phyloP scores from a whole-genome alignment of 495 filamentous ascomycete species.

The Pyrenopolyporus hunteri region DNA sequence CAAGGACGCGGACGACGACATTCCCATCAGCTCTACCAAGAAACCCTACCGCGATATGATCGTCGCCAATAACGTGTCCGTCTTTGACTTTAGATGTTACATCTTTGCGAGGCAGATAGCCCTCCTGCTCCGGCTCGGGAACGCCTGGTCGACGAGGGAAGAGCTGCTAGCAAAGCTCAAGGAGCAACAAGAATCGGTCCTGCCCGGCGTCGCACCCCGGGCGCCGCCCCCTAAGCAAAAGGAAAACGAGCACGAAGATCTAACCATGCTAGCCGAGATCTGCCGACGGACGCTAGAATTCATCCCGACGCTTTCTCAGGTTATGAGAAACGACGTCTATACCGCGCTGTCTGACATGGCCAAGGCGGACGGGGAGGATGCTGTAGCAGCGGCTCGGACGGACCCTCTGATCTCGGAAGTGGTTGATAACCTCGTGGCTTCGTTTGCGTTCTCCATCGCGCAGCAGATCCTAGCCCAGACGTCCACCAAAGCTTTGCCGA shows the following conservation, averaged over 20 bases:
- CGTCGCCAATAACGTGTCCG: conserved; percentile 92
- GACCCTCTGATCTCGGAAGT: conserved; percentile 55
- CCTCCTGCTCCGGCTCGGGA: conserved; percentile 81
- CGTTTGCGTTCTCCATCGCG: conserved; percentile 81
- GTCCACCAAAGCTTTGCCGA: conserved; percentile 67
- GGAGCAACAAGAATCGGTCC: conserved; percentile 59
- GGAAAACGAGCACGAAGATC: conserved; percentile 70
- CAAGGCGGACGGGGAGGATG: conserved; percentile 35
- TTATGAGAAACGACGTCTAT: conserved; percentile 76
- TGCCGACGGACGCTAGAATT: conserved; percentile 80
- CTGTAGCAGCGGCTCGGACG: not conserved
- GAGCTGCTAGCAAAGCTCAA: conserved; percentile 63
- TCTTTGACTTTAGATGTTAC: conserved; percentile 95
- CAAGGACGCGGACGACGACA: conserved; percentile 51
- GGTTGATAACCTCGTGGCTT: conserved; percentile 81
- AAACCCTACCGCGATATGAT: conserved; percentile 93
- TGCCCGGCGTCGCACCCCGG: conserved; percentile 58
- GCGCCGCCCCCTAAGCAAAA: conserved; percentile 51
- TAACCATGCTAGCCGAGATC: conserved; percentile 78
- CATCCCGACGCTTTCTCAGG: conserved; percentile 74
- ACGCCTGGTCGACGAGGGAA: conserved; percentile 62
- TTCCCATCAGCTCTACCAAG: conserved; percentile 72
- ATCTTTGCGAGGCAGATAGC: conserved; percentile 89
- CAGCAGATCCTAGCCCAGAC: conserved; percentile 81
- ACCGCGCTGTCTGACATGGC: conserved; percentile 47